Conservation (phyloP, 1,284 basidiomycete species). For the Tremellales sp. region DNA sequence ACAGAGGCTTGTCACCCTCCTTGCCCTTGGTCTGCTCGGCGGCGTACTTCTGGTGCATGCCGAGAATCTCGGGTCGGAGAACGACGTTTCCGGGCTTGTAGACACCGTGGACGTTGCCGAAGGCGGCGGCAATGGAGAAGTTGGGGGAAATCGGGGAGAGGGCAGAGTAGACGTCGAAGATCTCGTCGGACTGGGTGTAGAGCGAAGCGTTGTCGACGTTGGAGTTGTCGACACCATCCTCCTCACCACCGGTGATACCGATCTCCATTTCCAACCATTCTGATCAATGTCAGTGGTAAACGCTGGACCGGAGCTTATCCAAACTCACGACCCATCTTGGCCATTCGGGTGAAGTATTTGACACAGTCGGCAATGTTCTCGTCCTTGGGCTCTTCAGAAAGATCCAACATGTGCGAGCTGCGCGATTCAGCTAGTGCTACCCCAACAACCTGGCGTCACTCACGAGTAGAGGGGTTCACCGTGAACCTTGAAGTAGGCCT, state of each 20-base stretch:
- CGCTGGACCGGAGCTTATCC: background rate
- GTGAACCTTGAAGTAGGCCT: slow-evolving; percentile 87
- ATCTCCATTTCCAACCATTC: slow-evolving; percentile 99
- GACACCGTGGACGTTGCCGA: slow-evolving; percentile 94
- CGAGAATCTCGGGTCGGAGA: slow-evolving; percentile 86
- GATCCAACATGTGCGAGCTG: slow-evolving; percentile 96
- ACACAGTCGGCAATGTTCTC: slow-evolving; percentile 93
- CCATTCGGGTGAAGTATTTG: slow-evolving; percentile 96
- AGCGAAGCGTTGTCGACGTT: slow-evolving; percentile 87
- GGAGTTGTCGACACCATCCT: slow-evolving; percentile 97
- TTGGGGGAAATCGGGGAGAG: slow-evolving; percentile 82
- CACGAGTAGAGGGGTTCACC: slow-evolving; percentile 86
- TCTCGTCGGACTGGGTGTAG: slow-evolving; percentile 97
- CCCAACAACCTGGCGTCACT: slow-evolving; percentile 11
- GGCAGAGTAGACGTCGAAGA: slow-evolving; percentile 85
- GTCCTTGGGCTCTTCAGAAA: slow-evolving; percentile 96
- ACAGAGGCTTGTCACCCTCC: slow-evolving; percentile 71
- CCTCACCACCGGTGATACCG: slow-evolving; percentile 99
- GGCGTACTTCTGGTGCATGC: slow-evolving; percentile 84
- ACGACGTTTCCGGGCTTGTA: slow-evolving; percentile 94
- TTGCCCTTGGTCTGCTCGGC: slow-evolving; percentile 65
- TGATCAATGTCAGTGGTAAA: slow-evolving; percentile 8
- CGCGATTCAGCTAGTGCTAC: slow-evolving; percentile 1
- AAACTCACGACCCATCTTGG: slow-evolving; percentile 63
- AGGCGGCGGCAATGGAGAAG: slow-evolving; percentile 90